Base-by-base conservation (phyloP, 768 basidiomycete genomes). In the Naganishia randhawae region DNA sequence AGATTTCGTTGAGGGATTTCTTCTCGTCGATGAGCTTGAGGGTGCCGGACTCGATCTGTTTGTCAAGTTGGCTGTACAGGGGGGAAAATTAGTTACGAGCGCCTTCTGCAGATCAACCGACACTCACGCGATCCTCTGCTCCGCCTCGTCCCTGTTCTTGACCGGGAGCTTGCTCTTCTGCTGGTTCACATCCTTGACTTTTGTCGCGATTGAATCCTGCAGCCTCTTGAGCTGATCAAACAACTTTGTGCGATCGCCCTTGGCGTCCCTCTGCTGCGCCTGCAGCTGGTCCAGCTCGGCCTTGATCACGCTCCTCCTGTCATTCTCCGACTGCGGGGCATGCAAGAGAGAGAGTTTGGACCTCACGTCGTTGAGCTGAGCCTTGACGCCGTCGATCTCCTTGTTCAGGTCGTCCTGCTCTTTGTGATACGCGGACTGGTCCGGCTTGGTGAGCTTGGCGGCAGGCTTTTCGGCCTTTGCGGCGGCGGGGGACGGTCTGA, bases 11-110 rank as follows among this genome's bases (percentile, higher is more conserved):
- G n/a, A 99, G 84, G 5, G 93, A 90, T 62, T 92, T 88, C 82
- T 96, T 97, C 81, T 99, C 96, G 66, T 96, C 94, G 31, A 88
- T 92, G 68, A 98, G 84, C 77, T 91, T 96, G 85, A 99, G 84
- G 68, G 74, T 86, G 29, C 95, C 95, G 5, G 91, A 91, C 77
- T 98, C 95, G 63, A 99, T 88, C 77, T 92, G 90, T 76, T 86
- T 88, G 57, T 98, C 91, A 69, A 96, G 83, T 69, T 87, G 83
- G 73, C 92, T 61, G 8, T 8, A 32, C 3, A 31, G 10, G 33
- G 33, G 2, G 33, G 32, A 35, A 22, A 19, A n/a, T n/a, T n/a
- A n/a, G n/a, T n/a, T 94, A 53, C n/a, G 45, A 32, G 37, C 63
- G 57, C 17, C 29, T 55, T 27, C 13, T n/a, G 17, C 51, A 66